phyloP scores from a whole-genome alignment of 768 basidiomycete species.

The Ramaria rubella region DNA sequence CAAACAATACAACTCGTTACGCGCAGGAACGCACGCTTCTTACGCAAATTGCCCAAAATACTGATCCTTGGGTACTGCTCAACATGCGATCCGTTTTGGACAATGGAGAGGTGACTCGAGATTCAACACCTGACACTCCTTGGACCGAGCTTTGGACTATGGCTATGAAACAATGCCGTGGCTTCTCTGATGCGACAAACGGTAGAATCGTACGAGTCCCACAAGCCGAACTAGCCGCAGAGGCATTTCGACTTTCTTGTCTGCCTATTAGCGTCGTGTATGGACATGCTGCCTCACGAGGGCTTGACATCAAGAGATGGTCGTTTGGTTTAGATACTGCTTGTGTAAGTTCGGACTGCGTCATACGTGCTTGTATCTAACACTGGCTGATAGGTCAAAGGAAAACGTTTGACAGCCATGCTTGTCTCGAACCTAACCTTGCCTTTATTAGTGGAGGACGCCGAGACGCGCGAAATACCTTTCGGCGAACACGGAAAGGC shows the following conservation, averaged over 20 bases:
- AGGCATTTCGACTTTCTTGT: slow-evolving; percentile 43
- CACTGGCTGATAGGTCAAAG: slow-evolving; percentile 41
- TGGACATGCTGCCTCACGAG: slow-evolving; percentile 76
- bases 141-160: slow-evolving; percentile 76
- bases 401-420: slow-evolving; percentile 56
- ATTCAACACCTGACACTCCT: slow-evolving; percentile 46
- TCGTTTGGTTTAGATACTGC: slow-evolving; percentile 82
- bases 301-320: slow-evolving; percentile 79
- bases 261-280: slow-evolving; percentile 76
- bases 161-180: slow-evolving; percentile 50
- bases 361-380: slow-evolving; percentile 6
- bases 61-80: slow-evolving; percentile 64
- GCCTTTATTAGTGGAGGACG: not conserved
- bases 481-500: not conserved
- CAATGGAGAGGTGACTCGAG: slow-evolving; percentile 30
- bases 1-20: slow-evolving; percentile 33
- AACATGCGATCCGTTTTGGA: slow-evolving; percentile 60
- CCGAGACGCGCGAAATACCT: not conserved
- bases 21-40: slow-evolving; percentile 69
- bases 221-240: slow-evolving; percentile 14
- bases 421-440: slow-evolving; percentile 33
- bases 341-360: slow-evolving; percentile 48
- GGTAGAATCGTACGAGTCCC: too few species aligned
- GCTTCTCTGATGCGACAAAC: not conserved
- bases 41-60: slow-evolving; percentile 65